phyloP scores from a whole-genome alignment of 2,329 filamentous ascomycete species.

The Cordyceps fumosorosea region DNA sequence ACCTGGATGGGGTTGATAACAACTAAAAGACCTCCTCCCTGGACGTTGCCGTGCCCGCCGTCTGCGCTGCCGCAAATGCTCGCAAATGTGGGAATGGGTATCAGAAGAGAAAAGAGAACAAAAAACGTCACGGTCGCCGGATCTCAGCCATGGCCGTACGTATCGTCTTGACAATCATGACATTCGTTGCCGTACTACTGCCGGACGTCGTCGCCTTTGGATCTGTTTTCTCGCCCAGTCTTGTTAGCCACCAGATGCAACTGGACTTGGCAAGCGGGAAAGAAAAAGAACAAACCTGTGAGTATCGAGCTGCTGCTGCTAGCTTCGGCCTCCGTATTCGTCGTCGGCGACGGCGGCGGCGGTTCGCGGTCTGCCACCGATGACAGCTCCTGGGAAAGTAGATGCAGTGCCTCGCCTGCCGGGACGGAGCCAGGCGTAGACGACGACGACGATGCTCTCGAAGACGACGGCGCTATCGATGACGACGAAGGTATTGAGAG shows the following conservation, averaged over 20 bases:
- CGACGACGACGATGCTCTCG: background rate
- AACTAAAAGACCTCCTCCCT: no score
- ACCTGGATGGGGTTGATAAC: no score
- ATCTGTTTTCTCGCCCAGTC: background rate
- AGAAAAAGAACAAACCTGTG: background rate
- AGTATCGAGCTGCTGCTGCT: background rate
- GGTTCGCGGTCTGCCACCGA: slow-evolving; percentile 5
- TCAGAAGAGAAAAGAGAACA: no score
- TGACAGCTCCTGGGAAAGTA: slow-evolving; percentile 7
- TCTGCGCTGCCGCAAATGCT: no score
- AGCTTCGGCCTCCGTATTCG: background rate
- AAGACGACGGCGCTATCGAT: background rate
- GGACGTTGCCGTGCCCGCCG: no score
- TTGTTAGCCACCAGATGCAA: background rate
- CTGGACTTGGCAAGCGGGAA: background rate
- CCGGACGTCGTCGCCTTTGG: background rate
- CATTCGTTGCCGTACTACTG: slow-evolving; percentile 21
- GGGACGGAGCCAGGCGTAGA: background rate
- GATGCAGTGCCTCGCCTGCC: background rate
- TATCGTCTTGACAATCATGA: slow-evolving; percentile 26
- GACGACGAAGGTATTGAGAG: background rate
- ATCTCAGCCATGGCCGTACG: slow-evolving; percentile 24
- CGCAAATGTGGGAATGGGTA: no score
- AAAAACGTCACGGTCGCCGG: slow-evolving; percentile 10
- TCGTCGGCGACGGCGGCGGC: background rate